Conservation (phyloP, 2,329 filamentous ascomycete genomes). For the Raffaelea deltoideospora region DNA sequence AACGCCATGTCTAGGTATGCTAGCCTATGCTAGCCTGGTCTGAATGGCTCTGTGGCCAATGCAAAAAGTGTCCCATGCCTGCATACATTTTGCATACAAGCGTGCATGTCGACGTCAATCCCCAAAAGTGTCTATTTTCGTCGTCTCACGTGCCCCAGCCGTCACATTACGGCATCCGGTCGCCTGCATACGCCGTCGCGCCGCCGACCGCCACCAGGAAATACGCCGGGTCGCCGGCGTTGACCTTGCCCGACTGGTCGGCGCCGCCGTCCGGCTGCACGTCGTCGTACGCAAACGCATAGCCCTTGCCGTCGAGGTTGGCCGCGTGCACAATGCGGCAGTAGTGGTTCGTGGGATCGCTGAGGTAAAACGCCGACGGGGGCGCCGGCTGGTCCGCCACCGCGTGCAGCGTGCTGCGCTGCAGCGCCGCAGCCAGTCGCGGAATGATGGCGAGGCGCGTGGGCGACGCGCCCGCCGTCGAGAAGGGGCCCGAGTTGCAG, state of each 20-base stretch:
- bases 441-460: slow-evolving; percentile 30
- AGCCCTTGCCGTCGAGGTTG: slow-evolving; percentile 38
- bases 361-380: slow-evolving; percentile 20
- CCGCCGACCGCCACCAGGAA: slow-evolving; percentile 38
- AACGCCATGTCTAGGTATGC: too few relatives aligned
- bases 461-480: slow-evolving; percentile 22
- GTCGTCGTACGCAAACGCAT: slow-evolving; percentile 48
- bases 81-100: too few relatives aligned
- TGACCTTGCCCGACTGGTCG: slow-evolving; percentile 41
- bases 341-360: slow-evolving; percentile 40
- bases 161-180: slow-evolving; percentile 2
- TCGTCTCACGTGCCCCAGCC: too few relatives aligned
- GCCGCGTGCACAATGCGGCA: slow-evolving; percentile 37
- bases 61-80: too few relatives aligned
- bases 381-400: slow-evolving; percentile 12
- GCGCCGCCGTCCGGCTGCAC: slow-evolving; percentile 33
- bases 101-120: too few relatives aligned
- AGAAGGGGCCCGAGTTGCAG: slow-evolving; percentile 49
- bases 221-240: slow-evolving; percentile 30
- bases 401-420: slow-evolving; percentile 37
- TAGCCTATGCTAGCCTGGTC: too few relatives aligned
- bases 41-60: too few relatives aligned
- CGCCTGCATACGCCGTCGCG: slow-evolving; percentile 13
- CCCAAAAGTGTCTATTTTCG: too few relatives aligned
- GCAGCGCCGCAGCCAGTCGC: slow-evolving; percentile 31